Evolutionary conservation across 2,329 filamentous ascomycete species (phyloP).

Genomic region (Westerdykella sp.): DNA sequence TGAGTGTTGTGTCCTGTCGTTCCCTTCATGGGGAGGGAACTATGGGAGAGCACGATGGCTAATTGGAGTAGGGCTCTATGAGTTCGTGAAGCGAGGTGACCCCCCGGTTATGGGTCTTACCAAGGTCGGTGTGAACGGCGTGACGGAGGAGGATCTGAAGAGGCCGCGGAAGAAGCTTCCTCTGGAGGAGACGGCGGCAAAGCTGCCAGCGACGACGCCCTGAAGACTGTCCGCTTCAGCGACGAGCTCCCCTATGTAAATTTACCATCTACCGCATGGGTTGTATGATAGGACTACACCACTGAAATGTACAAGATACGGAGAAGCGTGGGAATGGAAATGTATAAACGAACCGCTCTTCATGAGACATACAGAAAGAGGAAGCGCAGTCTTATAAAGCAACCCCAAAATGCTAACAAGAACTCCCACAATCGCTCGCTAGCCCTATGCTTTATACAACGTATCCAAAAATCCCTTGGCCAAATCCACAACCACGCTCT

Average conservation of each 20-base stretch:
- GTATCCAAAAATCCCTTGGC: slow-evolving; percentile 89
- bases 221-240: not conserved
- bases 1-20: slow-evolving; percentile 39
- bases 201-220: slow-evolving; percentile 50
- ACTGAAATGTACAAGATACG: too few species aligned
- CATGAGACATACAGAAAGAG: not conserved
- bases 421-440: not conserved
- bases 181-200: slow-evolving; percentile 54
- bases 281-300: too few species aligned
- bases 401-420: too few species aligned
- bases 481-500: slow-evolving; percentile 86
- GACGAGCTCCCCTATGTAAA: too few species aligned
- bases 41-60: not conserved
- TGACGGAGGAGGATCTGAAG: slow-evolving; percentile 79
- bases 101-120: slow-evolving; percentile 86
- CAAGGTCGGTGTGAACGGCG: slow-evolving; percentile 66
- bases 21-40: not conserved
- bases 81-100: slow-evolving; percentile 91
- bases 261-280: too few species aligned
- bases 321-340: too few species aligned
- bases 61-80: slow-evolving; percentile 61
- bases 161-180: slow-evolving; percentile 65
- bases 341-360: not conserved
- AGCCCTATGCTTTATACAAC: slow-evolving; percentile 69
- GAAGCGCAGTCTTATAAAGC: too few species aligned